phyloP scores from a whole-genome alignment of 371 early-diverging fungal species.

The Mortierella sp. region DNA sequence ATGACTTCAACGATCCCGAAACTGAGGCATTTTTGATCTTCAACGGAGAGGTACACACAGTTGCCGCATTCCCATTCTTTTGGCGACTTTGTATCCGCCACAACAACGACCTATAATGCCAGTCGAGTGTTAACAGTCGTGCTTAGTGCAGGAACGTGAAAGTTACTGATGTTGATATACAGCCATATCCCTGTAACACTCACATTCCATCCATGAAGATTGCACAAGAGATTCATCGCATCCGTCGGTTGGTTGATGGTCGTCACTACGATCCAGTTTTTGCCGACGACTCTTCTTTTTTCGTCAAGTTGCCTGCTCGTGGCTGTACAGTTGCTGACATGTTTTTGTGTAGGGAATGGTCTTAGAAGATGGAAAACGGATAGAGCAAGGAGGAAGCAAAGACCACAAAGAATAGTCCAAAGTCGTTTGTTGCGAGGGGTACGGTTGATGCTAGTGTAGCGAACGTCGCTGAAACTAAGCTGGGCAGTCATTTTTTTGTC shows the following conservation, averaged over 20 bases:
- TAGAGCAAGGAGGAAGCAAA: constrained; percentile 1
- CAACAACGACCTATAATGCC: background rate
- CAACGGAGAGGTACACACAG: constrained; percentile 9
- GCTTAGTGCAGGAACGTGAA: background rate
- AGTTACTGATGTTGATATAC: background rate
- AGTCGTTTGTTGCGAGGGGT: constrained; percentile 6
- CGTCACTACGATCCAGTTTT: constrained; percentile 6
- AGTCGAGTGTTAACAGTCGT: background rate
- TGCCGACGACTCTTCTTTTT: background rate
- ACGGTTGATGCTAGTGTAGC: constrained; percentile 2
- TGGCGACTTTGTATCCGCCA: constrained; percentile 2
- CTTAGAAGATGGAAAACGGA: too few species aligned
- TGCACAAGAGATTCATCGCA: constrained; percentile 14
- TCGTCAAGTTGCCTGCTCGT: background rate
- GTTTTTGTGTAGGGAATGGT: too few species aligned
- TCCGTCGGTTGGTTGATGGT: constrained; percentile 1
- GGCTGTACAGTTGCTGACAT: background rate
- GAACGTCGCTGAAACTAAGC: constrained; percentile 5
- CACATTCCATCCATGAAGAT: constrained; percentile 11
- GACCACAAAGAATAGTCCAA: background rate
- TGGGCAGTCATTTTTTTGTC: constrained; percentile 4
- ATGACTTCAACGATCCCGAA: constrained; percentile 1
- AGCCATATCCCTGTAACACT: background rate
- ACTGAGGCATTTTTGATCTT: constrained; percentile 1
- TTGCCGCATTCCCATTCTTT: constrained; percentile 4